A percentile compares a stretch with the other conserved stretches of the same genome.
Conservation (phyloP, 495 filamentous ascomycete species). For the Chaetomium cochliodes region DNA sequence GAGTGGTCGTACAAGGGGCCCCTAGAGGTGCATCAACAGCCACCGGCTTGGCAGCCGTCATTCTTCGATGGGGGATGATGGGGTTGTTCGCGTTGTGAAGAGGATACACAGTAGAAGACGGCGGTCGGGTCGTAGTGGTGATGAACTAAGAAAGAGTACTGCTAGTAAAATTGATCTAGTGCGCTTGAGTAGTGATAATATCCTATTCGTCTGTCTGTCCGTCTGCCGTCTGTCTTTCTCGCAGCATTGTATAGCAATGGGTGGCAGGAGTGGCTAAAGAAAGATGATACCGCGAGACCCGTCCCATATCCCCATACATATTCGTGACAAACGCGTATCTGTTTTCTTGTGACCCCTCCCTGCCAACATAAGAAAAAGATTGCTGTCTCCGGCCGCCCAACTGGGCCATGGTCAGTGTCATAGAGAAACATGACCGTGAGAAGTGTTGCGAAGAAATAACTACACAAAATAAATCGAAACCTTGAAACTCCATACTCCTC, state of each 20-base stretch:
- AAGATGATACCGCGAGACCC: background rate
- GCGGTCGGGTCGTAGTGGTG: too few relatives aligned
- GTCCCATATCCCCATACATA: background rate
- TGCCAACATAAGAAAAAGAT: background rate
- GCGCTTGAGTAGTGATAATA: background rate
- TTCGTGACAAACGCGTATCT: background rate
- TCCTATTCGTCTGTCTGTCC: background rate
- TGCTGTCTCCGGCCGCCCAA: background rate
- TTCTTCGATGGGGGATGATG: background rate
- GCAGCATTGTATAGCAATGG: background rate
- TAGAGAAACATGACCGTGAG: background rate
- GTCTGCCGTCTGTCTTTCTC: background rate
- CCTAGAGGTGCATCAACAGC: background rate
- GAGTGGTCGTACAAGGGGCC: background rate
- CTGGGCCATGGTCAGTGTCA: background rate
- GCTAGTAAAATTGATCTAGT: background rate
- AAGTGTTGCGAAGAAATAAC: background rate
- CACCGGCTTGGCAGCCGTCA: constrained; percentile 2
- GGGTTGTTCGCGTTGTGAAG: background rate
- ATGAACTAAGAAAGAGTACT: background rate
- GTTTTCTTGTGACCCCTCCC: background rate
- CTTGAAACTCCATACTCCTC: background rate
- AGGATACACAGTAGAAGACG: background rate
- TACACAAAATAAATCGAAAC: background rate
- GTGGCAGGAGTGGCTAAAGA: background rate